A percentile compares a stretch with the other conserved stretches of the same genome.
Evolutionary conservation across 192 early-diverging fungal species (phyloP).

Genomic region (Linnemannia elongata): DNA sequence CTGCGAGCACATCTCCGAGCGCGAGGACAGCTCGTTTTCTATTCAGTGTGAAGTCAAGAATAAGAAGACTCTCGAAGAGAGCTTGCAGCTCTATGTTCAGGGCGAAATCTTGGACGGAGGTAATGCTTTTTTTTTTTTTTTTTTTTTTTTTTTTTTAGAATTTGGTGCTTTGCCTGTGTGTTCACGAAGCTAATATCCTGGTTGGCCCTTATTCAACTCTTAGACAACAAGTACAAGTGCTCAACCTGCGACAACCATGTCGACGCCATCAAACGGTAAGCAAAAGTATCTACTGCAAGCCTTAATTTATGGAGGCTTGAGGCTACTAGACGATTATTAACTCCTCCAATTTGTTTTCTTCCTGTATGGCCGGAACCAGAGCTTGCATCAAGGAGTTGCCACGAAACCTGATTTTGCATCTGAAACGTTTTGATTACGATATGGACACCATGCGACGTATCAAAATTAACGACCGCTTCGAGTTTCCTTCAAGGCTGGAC

Average conservation of each 20-base stretch:
- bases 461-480: conserved; percentile 73
- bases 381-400: conserved; percentile 70
- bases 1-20: conserved; percentile 66
- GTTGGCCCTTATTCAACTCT: neutral
- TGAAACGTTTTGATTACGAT: conserved; percentile 77
- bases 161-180: neutral
- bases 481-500: conserved; percentile 66
- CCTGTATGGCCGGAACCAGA: conserved; percentile 20
- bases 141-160: neutral
- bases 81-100: conserved; percentile 68
- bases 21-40: conserved; percentile 65
- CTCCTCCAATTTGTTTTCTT: neutral
- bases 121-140: conserved; percentile 10
- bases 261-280: conserved; percentile 68
- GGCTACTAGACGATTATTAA: neutral
- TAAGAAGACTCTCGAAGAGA: conserved; percentile 66
- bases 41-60: conserved; percentile 72
- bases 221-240: conserved; percentile 69
- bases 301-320: neutral
- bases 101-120: conserved; percentile 70
- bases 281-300: neutral
- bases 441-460: conserved; percentile 66
- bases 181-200: neutral
- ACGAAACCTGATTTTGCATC: conserved; percentile 68
- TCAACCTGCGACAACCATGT: conserved; percentile 66